phyloP scores from a whole-genome alignment of 1,284 basidiomycete species.

The Ustilago loliicola region DNA sequence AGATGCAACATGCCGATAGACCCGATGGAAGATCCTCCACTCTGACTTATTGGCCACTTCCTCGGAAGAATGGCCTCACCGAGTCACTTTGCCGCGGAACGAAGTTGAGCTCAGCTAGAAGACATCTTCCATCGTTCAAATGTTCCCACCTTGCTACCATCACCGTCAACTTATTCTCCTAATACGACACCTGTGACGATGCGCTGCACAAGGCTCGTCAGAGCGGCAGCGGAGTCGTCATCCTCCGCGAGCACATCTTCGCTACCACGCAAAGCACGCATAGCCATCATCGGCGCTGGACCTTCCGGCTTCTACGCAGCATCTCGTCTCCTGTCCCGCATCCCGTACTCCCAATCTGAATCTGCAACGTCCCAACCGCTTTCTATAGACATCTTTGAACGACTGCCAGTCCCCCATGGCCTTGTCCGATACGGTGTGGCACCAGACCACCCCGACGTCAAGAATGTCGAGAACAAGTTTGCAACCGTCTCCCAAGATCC shows the following conservation, averaged over 20 bases:
- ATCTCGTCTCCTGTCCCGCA: slow-evolving; percentile 56
- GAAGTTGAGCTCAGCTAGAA: background rate
- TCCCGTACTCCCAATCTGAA: slow-evolving; percentile 27
- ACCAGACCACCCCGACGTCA: slow-evolving; percentile 98
- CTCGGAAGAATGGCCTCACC: background rate
- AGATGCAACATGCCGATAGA: background rate
- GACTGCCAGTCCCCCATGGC: slow-evolving; percentile 93
- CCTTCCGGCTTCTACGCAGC: slow-evolving; percentile 97
- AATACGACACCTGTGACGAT: background rate
- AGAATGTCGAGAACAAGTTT: slow-evolving; percentile 99
- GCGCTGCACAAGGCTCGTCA: slow-evolving; percentile 11
- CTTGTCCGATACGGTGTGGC: slow-evolving; percentile 96
- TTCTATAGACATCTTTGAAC: slow-evolving; percentile 87
- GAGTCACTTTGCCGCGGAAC: slow-evolving; percentile 3
- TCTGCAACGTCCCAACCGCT: slow-evolving; percentile 34
- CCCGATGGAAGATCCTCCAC: slow-evolving; percentile 1
- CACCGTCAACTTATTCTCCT: background rate
- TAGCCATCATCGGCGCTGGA: slow-evolving; percentile 88
- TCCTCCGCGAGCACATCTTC: slow-evolving; percentile 8
- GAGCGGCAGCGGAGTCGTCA: slow-evolving; percentile 19
- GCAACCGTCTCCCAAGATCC: slow-evolving; percentile 73
- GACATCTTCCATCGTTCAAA: background rate
- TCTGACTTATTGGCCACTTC: background rate
- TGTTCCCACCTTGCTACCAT: background rate
- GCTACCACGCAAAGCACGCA: slow-evolving; percentile 41